Evolutionary conservation across 208 protist species (phyloP).

Genomic region (Trypanosoma conorhini): DNA sequence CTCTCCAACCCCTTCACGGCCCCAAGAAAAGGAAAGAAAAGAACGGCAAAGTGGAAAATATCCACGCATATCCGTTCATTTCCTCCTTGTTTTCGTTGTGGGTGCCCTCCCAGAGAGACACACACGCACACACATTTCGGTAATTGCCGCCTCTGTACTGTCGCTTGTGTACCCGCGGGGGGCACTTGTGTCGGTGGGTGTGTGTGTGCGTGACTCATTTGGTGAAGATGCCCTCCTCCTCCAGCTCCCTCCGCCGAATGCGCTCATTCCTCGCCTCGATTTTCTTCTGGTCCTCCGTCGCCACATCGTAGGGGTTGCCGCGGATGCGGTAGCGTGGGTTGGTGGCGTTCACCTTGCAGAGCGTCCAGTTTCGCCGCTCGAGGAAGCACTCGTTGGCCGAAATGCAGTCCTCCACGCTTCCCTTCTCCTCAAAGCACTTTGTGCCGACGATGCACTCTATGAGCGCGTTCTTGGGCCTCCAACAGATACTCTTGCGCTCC

Average conservation of each 20-base stretch:
- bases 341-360: conserved; percentile 90
- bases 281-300: conserved; percentile 87
- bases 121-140: too few species aligned
- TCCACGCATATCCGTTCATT: not conserved
- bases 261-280: conserved; percentile 85
- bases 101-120: too few species aligned
- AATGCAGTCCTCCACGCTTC: conserved; percentile 77
- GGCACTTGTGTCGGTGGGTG: too few species aligned
- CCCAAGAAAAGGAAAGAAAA: conserved; percentile 1
- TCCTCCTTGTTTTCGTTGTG: not conserved
- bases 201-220: conserved; percentile 21
- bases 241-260: conserved; percentile 73
- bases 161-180: too few species aligned
- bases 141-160: too few species aligned
- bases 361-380: conserved; percentile 83
- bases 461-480: conserved; percentile 85
- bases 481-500: conserved; percentile 82
- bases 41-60: not conserved
- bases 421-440: conserved; percentile 88
- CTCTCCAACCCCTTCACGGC: not conserved
- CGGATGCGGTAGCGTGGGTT: conserved; percentile 86
- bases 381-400: conserved; percentile 80
- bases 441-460: conserved; percentile 85
- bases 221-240: conserved; percentile 78
- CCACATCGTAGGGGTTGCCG: conserved; percentile 88